Evolutionary conservation across 2,329 filamentous ascomycete species (phyloP), one percentile per base, ranked within the genome.

Genomic region (Trichoderma simmonsii): DNA sequence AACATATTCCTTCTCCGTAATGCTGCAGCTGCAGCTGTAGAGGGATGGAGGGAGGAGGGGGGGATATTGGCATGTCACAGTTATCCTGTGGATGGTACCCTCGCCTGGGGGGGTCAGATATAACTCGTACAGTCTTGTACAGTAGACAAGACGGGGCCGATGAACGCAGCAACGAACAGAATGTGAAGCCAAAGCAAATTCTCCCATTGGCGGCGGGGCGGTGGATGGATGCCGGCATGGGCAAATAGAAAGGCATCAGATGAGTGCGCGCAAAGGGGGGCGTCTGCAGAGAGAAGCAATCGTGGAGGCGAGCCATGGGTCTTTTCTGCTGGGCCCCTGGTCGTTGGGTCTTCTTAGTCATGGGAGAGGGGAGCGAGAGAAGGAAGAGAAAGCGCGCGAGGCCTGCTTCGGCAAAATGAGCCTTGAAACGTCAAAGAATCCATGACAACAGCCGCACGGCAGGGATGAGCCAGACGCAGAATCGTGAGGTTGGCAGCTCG

Each of bases 401-500:
- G 28, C 51, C 48, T 56, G 63, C 32, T 32, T 66, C 64, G 64
- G 64, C 64, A 67, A 67, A 67, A 67, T 67, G 51, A 36, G 34
- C 64, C 51, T 59, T 67, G 64, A 59, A 67, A 67, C 64, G 32
- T 59, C 51, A 59, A 67, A n/a, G 36, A 60, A 39, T 39, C 51
- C 65, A 68, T 59, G 24, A 32, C 54, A 68, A 68, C 64, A 67
- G 64, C 64, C 64, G 64, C 64, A 67, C 56, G 18, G 56, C 64
- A 67, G 34, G 64, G 64, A 51, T 36, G 51, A 7, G 48, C 26
- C 26, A 30, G 9, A 36, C 48, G n/a, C 63, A 56, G 30, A 57
- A 67, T 67, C 64, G 54, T 32, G 32, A 67, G 51, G 51, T 30
- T 59, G 64, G 64, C 48, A 43, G 34, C n/a, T 21, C 32, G 32